Evolutionary conservation across 139 green algal genomes (phyloP).

Genomic region (Micractinium sp.): DNA sequence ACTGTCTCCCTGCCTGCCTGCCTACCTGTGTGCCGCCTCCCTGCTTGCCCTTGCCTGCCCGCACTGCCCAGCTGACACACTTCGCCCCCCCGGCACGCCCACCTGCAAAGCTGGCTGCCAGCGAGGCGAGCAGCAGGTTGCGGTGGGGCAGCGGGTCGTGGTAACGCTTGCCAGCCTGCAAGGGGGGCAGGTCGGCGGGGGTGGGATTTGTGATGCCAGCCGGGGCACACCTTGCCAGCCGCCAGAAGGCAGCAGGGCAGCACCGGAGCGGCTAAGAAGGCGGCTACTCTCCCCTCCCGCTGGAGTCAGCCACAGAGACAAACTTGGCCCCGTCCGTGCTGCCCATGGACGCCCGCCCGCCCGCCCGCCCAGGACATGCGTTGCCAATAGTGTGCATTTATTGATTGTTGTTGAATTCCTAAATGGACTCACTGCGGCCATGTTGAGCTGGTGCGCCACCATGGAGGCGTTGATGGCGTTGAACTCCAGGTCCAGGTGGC

Average conservation of each 20-base stretch:
- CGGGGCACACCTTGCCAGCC: not conserved
- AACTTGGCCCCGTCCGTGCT: too few relatives aligned
- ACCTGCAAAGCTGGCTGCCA: constrained; percentile 34
- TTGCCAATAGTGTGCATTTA: too few relatives aligned
- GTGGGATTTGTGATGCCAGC: not conserved
- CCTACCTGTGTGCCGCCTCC: not conserved
- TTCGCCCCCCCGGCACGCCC: not conserved
- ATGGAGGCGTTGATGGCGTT: constrained; percentile 17
- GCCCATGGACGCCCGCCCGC: too few relatives aligned
- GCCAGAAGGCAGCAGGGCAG: not conserved
- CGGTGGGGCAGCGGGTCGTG: constrained; percentile 26
- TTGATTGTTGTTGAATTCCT: too few relatives aligned
- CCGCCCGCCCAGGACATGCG: too few relatives aligned
- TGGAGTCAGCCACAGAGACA: too few relatives aligned
- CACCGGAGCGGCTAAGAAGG: too few relatives aligned
- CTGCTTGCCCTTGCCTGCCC: not conserved
- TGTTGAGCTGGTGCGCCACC: constrained; percentile 23
- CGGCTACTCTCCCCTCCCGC: too few relatives aligned
- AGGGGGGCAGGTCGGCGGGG: not conserved
- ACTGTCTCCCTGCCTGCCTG: not conserved
- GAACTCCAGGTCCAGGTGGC: constrained; percentile 5
- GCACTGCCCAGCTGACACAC: too few relatives aligned
- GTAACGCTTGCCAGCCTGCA: constrained; percentile 3
- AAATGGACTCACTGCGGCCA: not conserved
- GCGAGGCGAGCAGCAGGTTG: constrained; percentile 34